These are phyloP conservation scores for Chamaecrista fasciculata DNA, from an alignment of 306 rosid species.

Conservation along the genomic window DNA sequence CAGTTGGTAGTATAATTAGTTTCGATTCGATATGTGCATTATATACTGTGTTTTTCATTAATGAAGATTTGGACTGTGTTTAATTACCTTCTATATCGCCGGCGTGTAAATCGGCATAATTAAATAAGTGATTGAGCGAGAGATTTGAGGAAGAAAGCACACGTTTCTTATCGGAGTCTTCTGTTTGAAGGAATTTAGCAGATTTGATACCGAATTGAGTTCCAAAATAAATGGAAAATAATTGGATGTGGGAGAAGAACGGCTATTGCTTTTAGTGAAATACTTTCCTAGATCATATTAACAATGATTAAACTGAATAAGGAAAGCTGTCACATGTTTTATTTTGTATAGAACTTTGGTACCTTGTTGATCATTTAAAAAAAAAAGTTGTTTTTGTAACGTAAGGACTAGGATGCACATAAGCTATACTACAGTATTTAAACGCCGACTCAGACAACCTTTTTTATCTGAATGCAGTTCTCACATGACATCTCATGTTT, in stretches of 20 bases:
- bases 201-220: neutral
- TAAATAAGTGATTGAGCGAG: neutral
- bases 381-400: slow-evolving; percentile 1
- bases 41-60: neutral
- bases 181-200: neutral
- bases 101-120: neutral
- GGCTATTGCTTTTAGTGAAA: neutral
- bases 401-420: no score
- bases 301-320: slow-evolving; percentile 11
- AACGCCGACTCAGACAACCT: neutral
- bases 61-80: neutral
- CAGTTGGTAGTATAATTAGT: neutral
- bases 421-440: slow-evolving; percentile 17
- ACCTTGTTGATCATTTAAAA: neutral
- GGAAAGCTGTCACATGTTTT: neutral
- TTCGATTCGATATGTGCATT: neutral
- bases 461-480: slow-evolving; percentile 38
- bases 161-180: neutral
- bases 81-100: neutral
- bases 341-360: neutral
- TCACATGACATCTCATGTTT: slow-evolving; percentile 21
- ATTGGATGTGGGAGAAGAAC: neutral
- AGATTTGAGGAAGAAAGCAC: neutral
- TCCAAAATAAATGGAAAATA: neutral
- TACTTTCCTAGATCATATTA: neutral